Evolutionary conservation across 139 green algal species (phyloP).

Genomic region (Tetradesmus lagerheimii): DNA sequence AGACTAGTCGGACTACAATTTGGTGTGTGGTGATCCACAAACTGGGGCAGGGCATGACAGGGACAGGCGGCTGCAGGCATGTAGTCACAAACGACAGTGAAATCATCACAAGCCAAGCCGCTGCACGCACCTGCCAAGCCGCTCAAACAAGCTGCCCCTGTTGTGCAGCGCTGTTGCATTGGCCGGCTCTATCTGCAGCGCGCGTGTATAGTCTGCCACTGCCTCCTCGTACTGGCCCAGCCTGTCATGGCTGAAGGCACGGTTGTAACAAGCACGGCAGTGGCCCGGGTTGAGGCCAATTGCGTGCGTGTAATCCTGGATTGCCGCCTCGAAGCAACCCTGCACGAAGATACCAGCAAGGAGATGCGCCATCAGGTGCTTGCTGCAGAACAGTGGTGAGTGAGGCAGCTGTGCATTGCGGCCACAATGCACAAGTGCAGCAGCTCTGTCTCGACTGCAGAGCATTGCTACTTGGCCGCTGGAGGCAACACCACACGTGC

Average conservation of each 20-base stretch:
- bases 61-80: background rate
- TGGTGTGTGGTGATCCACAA: too few species aligned
- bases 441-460: too few species aligned
- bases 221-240: conserved; percentile 66
- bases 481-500: too few species aligned
- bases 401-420: too few species aligned
- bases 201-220: conserved; percentile 76
- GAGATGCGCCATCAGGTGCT: background rate
- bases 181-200: conserved; percentile 77
- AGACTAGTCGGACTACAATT: too few species aligned
- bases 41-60: background rate
- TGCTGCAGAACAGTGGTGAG: background rate
- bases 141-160: conserved; percentile 77
- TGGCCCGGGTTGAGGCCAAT: conserved; percentile 80
- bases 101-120: background rate
- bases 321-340: conserved; percentile 76
- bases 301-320: conserved; percentile 84
- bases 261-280: conserved; percentile 88
- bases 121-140: conserved; percentile 59
- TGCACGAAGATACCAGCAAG: conserved; percentile 37
- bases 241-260: conserved; percentile 76
- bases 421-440: too few species aligned
- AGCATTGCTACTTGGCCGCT: too few species aligned
- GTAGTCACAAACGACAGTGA: background rate
- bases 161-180: conserved; percentile 88